Evolutionary conservation across 2,329 filamentous ascomycete genomes (phyloP).

Genomic region (Cordyceps fumosorosea): DNA sequence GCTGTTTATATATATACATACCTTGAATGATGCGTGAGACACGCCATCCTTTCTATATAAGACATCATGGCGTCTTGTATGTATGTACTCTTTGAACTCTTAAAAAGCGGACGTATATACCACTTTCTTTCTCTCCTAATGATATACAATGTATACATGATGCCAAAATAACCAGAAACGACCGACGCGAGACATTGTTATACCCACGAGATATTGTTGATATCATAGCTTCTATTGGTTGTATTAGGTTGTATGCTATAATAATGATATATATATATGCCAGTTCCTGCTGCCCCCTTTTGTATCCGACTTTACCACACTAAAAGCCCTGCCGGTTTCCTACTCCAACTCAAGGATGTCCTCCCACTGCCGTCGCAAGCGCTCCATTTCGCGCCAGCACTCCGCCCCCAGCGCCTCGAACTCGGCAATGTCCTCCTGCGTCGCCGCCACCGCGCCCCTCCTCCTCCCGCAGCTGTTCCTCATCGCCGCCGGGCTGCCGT

Average conservation of each 20-base stretch:
- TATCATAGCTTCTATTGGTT: background rate
- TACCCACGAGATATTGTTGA: background rate
- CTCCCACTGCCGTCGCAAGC: slow-evolving; percentile 61
- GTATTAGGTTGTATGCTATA: background rate
- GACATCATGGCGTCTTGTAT: background rate
- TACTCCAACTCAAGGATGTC: slow-evolving; percentile 23
- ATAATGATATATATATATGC: background rate
- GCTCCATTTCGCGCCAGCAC: slow-evolving; percentile 68
- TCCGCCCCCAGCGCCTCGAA: slow-evolving; percentile 56
- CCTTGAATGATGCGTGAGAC: background rate
- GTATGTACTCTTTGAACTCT: background rate
- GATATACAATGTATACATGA: background rate
- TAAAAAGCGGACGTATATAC: background rate
- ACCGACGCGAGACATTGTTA: background rate
- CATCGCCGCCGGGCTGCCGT: slow-evolving; percentile 36
- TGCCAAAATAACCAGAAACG: background rate
- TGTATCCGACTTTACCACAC: background rate
- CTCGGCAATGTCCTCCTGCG: slow-evolving; percentile 49
- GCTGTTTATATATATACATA: background rate
- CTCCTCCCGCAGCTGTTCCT: slow-evolving; percentile 52
- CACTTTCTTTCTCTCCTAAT: background rate
- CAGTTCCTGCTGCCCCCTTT: background rate
- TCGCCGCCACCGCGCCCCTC: slow-evolving; percentile 50
- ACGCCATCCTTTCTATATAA: background rate
- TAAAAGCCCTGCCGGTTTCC: background rate